Conservation (phyloP, 1,139 yeast species). For the Nadsonia commutata region DNA sequence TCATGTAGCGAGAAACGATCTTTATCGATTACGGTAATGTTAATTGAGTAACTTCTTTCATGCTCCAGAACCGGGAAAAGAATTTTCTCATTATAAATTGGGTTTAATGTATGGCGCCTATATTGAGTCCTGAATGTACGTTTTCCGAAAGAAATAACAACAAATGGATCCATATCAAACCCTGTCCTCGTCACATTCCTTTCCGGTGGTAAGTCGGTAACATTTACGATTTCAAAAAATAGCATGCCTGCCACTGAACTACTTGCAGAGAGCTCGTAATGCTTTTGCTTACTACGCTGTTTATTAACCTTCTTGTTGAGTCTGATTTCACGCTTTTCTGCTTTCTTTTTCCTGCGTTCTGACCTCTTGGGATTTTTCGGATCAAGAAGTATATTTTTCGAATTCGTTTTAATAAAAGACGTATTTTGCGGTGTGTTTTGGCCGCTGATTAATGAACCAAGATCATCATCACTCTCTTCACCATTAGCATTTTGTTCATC, state of each 20-base stretch:
- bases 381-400: neutral
- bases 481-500: neutral
- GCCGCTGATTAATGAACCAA: neutral
- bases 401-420: neutral
- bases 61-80: constrained; percentile 62
- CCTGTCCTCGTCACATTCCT: constrained; percentile 41
- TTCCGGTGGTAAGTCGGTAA: constrained; percentile 33
- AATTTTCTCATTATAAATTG: constrained; percentile 66
- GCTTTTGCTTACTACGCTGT: constrained; percentile 6
- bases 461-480: neutral
- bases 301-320: constrained; percentile 2
- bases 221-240: constrained; percentile 60
- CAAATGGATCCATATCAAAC: constrained; percentile 94
- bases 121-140: constrained; percentile 78
- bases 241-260: constrained; percentile 53
- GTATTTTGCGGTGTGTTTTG: neutral
- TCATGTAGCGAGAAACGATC: constrained; percentile 77
- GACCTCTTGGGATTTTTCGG: neutral
- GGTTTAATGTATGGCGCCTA: constrained; percentile 71
- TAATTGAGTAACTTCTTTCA: constrained; percentile 51
- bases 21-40: constrained; percentile 65
- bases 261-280: constrained; percentile 23
- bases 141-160: constrained; percentile 80
- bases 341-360: neutral
- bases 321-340: neutral